These are phyloP conservation scores for Clitopilus hobsonii DNA, from an alignment of 768 basidiomycete species.

Conservation along the genomic window DNA sequence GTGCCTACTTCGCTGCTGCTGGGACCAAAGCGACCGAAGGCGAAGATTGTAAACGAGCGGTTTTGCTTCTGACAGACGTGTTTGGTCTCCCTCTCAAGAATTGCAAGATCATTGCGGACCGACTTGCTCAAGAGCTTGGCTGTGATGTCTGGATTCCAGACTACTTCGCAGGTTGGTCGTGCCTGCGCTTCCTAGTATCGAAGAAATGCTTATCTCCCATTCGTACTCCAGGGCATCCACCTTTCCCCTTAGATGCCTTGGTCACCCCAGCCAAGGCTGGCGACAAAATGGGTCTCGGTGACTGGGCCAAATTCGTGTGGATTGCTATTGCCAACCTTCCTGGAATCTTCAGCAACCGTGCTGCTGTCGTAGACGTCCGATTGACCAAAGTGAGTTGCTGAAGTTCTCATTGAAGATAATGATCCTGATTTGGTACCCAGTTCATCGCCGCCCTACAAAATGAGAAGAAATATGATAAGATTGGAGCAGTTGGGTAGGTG, in stretches of 20 bases:
- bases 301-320: slow-evolving; percentile 24
- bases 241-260: slow-evolving; percentile 19
- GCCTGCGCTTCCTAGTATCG: not conserved
- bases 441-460: slow-evolving; percentile 18
- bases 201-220: not conserved
- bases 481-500: slow-evolving; percentile 38
- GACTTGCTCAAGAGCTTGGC: slow-evolving; percentile 36
- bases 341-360: slow-evolving; percentile 24
- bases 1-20: slow-evolving; percentile 35
- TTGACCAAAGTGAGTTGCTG: slow-evolving; percentile 10
- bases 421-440: not conserved
- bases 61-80: slow-evolving; percentile 52
- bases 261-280: slow-evolving; percentile 28
- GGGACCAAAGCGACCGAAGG: not conserved
- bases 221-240: slow-evolving; percentile 23
- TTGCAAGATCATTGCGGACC: slow-evolving; percentile 54
- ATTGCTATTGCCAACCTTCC: slow-evolving; percentile 23
- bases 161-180: slow-evolving; percentile 43
- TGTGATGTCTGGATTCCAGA: slow-evolving; percentile 68
- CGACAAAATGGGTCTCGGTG: slow-evolving; percentile 23
- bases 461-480: slow-evolving; percentile 33
- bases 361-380: slow-evolving; percentile 25
- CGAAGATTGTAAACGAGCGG: slow-evolving; percentile 26
- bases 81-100: slow-evolving; percentile 55
- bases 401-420: slow-evolving; percentile 1